phyloP scores from a whole-genome alignment of 139 green algal species.

The Haematococcus sp. region DNA sequence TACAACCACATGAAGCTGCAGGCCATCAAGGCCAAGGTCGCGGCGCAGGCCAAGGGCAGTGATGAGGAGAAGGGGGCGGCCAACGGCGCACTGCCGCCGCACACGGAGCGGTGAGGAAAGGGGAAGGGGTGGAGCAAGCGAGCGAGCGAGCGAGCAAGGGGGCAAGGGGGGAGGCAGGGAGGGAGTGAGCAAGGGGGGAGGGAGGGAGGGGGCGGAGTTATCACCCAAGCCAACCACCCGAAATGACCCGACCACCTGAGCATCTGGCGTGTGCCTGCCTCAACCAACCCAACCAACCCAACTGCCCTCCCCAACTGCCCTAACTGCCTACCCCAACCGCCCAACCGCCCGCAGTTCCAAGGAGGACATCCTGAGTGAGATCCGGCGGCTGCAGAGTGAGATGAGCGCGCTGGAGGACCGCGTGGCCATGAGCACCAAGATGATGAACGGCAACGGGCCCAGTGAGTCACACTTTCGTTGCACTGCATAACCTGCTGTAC shows the following conservation, averaged over 20 bases:
- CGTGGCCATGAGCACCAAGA: slow-evolving; percentile 18
- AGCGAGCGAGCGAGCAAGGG: too few relatives aligned
- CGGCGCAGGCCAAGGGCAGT: slow-evolving; percentile 9
- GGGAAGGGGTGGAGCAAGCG: too few relatives aligned
- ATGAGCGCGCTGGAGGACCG: slow-evolving; percentile 50
- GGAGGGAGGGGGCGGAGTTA: too few relatives aligned
- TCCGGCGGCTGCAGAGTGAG: slow-evolving; percentile 50
- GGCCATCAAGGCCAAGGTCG: slow-evolving; percentile 52
- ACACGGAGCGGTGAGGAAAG: too few relatives aligned
- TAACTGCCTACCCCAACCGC: neutral
- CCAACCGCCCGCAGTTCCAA: slow-evolving; percentile 38
- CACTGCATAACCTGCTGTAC: too few relatives aligned
- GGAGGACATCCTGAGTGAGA: slow-evolving; percentile 59
- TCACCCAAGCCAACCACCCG: too few relatives aligned
- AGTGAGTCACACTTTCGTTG: too few relatives aligned
- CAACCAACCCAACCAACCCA: neutral
- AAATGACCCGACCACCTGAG: too few relatives aligned
- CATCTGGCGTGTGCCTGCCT: too few relatives aligned
- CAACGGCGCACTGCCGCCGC: neutral
- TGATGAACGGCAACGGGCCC: slow-evolving; percentile 9
- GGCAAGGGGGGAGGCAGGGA: too few relatives aligned
- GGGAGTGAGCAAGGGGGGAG: too few relatives aligned
- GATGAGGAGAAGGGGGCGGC: slow-evolving; percentile 33
- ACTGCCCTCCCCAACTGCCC: neutral
- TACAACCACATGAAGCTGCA: slow-evolving; percentile 81